Conservation (phyloP, 208 protist genomes). For the Leishmania mexicana region DNA sequence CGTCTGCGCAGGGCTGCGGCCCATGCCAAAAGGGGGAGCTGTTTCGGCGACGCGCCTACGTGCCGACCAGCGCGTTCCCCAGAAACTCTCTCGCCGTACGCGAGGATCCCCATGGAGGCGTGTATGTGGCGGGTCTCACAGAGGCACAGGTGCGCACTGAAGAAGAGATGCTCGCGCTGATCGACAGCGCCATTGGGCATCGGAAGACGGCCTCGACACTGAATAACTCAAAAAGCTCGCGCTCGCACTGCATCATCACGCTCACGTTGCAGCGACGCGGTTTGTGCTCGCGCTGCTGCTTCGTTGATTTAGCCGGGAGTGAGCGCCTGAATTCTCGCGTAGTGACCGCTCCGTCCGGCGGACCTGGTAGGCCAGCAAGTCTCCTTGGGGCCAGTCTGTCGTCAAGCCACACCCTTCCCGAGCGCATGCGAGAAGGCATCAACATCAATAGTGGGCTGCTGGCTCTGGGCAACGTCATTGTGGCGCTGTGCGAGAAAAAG, state of each 20-base stretch:
- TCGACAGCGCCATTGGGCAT: slow-evolving; percentile 83
- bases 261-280: slow-evolving; percentile 74
- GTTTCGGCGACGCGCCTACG: slow-evolving; percentile 6
- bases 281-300: slow-evolving; percentile 73
- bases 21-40: not conserved
- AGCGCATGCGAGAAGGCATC: slow-evolving; percentile 92
- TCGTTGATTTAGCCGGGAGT: slow-evolving; percentile 96
- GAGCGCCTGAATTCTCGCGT: slow-evolving; percentile 89
- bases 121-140: slow-evolving; percentile 82
- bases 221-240: slow-evolving; percentile 93
- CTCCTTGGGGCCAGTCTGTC: slow-evolving; percentile 17
- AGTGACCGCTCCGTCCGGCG: slow-evolving; percentile 12
- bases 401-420: slow-evolving; percentile 22
- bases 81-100: slow-evolving; percentile 64
- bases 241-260: slow-evolving; percentile 94
- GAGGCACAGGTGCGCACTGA: slow-evolving; percentile 64
- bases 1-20: not conserved
- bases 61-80: not conserved
- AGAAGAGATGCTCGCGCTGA: slow-evolving; percentile 69
- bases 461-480: slow-evolving; percentile 95
- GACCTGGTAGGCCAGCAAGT: not conserved
- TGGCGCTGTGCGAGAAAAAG: slow-evolving; percentile 81
- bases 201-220: slow-evolving; percentile 92
- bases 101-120: slow-evolving; percentile 80
- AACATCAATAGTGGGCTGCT: slow-evolving; percentile 94